Evolutionary conservation across 2,329 filamentous ascomycete species (phyloP), one percentile per base, ranked within the genome.

Genomic region (Diaporthe longicolla): DNA sequence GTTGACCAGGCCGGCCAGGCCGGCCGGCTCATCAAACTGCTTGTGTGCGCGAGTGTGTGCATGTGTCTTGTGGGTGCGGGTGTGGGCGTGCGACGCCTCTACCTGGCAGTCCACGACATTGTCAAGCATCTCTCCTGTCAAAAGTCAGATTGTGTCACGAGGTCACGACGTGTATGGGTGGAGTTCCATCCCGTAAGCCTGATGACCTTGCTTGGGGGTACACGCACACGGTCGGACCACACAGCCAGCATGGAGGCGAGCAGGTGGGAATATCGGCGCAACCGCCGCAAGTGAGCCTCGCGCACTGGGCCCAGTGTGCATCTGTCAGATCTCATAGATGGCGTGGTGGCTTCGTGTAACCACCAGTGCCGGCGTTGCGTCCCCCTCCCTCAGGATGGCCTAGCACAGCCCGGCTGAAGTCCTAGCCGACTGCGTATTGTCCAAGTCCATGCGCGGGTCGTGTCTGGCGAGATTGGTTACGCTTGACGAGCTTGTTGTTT

Each of bases 41-140:
- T 29, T 48, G 50, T 40, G 40, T 65, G 55, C 58, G 55, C 32
- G 24, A 11, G 21, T 68, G 32, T 68, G 32, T 40, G 58, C 32
- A 43, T 61, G 57, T 40, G 35, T 40, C 4, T 37, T 37, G 29
- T 17, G 6, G 61, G 54, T 43, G 45, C 68, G 54, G 29, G 45
- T 52, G 63, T 58, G 45, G 32, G 32, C 40, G n/a, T 26, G n/a
- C 29, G 63, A 45, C 32, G 73, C 48, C 40, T 58, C 40, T 43
- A 29, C 45, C 55, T 55, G n/a, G 70, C 73, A 63, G 55, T 54
- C 73, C 71, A 65, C 72, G 73, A 70, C 73, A 66, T 73, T 70
- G 70, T 73, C 73, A 73, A 70, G 63, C 55, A 70, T 43, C 43
- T 63, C 26, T 59, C 48, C 69, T 68, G 63, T 59, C 37, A 59